Percentiles rank a stretch among this genome's conserved stretches.
phyloP scores from a whole-genome alignment of 2,329 filamentous ascomycete species.

The Aspergillus sojae region DNA sequence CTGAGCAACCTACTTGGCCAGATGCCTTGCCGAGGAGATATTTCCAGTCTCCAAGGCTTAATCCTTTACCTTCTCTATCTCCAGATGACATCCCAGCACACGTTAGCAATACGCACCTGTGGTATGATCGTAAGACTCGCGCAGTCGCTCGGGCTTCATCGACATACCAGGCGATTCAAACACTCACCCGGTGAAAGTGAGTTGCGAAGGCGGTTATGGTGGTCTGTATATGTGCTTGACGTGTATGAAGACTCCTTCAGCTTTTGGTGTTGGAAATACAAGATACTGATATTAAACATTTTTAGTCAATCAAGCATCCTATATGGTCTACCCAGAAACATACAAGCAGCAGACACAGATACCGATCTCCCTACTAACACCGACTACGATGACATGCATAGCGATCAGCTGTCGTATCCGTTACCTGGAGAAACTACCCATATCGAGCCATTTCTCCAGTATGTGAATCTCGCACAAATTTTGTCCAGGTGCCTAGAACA shows the following conservation, averaged over 20 bases:
- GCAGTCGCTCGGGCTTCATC: too few relatives aligned
- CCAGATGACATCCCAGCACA: too few relatives aligned
- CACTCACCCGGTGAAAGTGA: neutral
- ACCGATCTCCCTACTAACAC: constrained; percentile 4
- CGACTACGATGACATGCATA: neutral
- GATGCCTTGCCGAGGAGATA: too few relatives aligned
- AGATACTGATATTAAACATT: too few relatives aligned
- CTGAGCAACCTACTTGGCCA: too few relatives aligned
- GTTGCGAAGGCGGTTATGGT: constrained; percentile 5
- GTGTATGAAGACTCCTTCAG: neutral
- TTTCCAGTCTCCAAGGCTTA: too few relatives aligned
- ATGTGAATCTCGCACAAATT: neutral
- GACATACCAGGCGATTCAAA: constrained; percentile 2
- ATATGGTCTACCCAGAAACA: constrained; percentile 1
- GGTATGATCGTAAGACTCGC: too few relatives aligned
- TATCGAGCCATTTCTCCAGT: constrained; percentile 2
- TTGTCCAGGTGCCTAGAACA: neutral
- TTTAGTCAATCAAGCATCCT: neutral
- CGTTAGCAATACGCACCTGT: too few relatives aligned
- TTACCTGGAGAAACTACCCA: constrained; percentile 3
- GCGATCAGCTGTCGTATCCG: neutral
- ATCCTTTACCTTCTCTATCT: too few relatives aligned
- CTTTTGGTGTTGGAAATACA: too few relatives aligned
- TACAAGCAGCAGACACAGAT: neutral
- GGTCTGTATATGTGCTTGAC: constrained; percentile 4